A percentile compares a stretch with the other conserved stretches of the same genome.
phyloP scores from a whole-genome alignment of 179 eudicot genomes.

The Camellia oleifera region DNA sequence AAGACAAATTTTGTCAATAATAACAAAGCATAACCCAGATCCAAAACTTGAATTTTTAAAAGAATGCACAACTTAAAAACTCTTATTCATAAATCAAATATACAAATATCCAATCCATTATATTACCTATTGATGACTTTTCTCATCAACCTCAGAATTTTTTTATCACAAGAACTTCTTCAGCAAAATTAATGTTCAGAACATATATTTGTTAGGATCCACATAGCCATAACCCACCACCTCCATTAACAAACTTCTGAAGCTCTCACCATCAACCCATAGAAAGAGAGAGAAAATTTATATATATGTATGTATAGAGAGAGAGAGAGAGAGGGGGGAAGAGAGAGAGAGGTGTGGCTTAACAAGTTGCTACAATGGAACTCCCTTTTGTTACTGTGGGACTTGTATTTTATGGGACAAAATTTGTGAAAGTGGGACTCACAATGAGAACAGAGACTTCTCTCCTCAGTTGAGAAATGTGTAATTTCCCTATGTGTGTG shows the following conservation, averaged over 20 bases:
- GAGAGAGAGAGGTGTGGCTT: neutral
- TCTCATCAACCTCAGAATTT: neutral
- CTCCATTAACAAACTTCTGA: neutral
- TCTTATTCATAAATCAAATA: neutral
- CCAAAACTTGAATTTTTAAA: no score
- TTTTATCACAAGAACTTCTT: neutral
- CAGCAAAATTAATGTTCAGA: neutral
- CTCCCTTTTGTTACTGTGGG: neutral
- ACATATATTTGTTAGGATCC: neutral
- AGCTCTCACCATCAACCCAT: neutral
- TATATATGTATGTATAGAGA: neutral
- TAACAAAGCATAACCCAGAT: no score
- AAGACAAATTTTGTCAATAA: no score
- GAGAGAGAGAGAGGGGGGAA: constrained; percentile 6
- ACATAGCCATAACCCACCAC: neutral
- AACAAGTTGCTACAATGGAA: neutral
- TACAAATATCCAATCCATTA: no score
- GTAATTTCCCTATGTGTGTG: no score
- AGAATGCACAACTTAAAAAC: neutral
- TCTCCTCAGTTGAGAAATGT: no score
- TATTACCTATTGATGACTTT: neutral
- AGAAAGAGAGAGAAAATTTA: neutral
- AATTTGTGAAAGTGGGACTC: constrained; percentile 1
- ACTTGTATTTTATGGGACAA: neutral
- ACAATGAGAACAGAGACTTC: neutral